Percentiles rank a stretch among this genome's conserved stretches.
These are phyloP conservation scores for Yamadazyma blattariae DNA, from an alignment of 1,139 yeast species.

Conservation along the genomic window DNA sequence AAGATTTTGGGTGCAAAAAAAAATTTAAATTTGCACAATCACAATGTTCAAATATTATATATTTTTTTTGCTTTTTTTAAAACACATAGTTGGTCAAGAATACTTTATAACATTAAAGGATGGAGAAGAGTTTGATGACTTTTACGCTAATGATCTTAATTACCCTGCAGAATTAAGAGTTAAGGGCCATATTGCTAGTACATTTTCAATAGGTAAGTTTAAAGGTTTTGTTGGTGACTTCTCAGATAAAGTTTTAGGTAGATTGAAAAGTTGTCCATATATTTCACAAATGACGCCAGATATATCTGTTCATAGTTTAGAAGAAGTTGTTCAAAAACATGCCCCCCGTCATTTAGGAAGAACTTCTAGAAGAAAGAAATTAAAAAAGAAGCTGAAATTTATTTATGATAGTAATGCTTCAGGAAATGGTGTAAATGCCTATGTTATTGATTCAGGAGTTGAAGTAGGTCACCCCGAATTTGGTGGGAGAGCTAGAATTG, in stretches of 20 bases:
- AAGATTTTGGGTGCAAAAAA: slow-evolving; percentile 4
- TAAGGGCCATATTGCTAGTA: slow-evolving; percentile 40
- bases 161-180: slow-evolving; percentile 34
- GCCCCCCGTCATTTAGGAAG: slow-evolving; percentile 74
- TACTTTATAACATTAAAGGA: slow-evolving; percentile 27
- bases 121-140: slow-evolving; percentile 32
- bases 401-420: slow-evolving; percentile 22
- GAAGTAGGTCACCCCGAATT: slow-evolving; percentile 59
- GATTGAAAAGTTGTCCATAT: slow-evolving; percentile 45
- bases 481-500: slow-evolving; percentile 57
- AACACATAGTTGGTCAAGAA: slow-evolving; percentile 5
- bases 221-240: slow-evolving; percentile 65
- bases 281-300: slow-evolving; percentile 64
- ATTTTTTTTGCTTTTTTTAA: background rate
- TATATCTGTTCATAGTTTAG: slow-evolving; percentile 46
- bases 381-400: slow-evolving; percentile 24
- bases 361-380: slow-evolving; percentile 47
- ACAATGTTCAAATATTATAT: background rate
- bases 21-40: background rate
- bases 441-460: slow-evolving; percentile 81
- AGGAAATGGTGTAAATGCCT: slow-evolving; percentile 57
- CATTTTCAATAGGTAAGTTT: slow-evolving; percentile 59
- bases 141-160: slow-evolving; percentile 36
- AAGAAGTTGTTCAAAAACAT: slow-evolving; percentile 28
- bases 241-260: slow-evolving; percentile 42